A percentile compares a stretch with the other conserved stretches of the same genome.
Evolutionary conservation across 768 basidiomycete genomes (phyloP).

Genomic region (Fomitopsis serialis): DNA sequence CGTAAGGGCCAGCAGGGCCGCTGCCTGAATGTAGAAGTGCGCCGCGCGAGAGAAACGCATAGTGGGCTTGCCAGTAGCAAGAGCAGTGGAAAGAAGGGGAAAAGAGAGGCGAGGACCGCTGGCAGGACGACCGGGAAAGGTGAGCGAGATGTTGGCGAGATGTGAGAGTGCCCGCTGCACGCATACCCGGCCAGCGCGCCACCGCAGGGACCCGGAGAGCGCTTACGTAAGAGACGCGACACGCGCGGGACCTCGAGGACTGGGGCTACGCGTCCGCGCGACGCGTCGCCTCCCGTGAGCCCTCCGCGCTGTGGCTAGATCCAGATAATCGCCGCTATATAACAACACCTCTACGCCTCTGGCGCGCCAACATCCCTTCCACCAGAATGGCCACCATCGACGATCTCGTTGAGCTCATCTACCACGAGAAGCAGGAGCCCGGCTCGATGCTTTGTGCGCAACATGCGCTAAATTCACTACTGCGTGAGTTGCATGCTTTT

Average conservation of each 20-base stretch:
- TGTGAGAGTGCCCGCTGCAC: not conserved
- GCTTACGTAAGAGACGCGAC: conserved; percentile 23
- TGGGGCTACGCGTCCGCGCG: conserved; percentile 16
- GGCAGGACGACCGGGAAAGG: not conserved
- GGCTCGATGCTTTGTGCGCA: conserved; percentile 87
- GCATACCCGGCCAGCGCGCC: not conserved
- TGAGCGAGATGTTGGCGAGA: not conserved
- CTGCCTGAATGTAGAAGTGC: conserved; percentile 3
- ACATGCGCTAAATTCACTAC: conserved; percentile 75
- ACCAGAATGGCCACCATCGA: conserved; percentile 55
- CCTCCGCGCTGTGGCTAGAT: not conserved
- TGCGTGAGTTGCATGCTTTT: conserved; percentile 47
- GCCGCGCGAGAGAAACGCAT: not conserved
- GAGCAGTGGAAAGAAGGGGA: conserved; percentile 7
- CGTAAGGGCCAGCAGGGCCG: conserved; percentile 11
- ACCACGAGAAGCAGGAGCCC: conserved; percentile 72
- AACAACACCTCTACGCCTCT: not conserved
- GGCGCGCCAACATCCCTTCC: not conserved
- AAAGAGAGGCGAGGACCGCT: not conserved
- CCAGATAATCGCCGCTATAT: conserved; percentile 6
- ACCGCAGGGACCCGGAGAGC: conserved; percentile 7
- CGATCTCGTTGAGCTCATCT: conserved; percentile 49
- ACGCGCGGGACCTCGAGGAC: conserved; percentile 15
- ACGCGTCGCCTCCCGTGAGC: conserved; percentile 17
- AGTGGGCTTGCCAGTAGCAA: conserved; percentile 5